Percentiles rank a stretch among this genome's conserved stretches.
phyloP scores from a whole-genome alignment of 2,329 filamentous ascomycete genomes.

The Hirsutella thompsonii region DNA sequence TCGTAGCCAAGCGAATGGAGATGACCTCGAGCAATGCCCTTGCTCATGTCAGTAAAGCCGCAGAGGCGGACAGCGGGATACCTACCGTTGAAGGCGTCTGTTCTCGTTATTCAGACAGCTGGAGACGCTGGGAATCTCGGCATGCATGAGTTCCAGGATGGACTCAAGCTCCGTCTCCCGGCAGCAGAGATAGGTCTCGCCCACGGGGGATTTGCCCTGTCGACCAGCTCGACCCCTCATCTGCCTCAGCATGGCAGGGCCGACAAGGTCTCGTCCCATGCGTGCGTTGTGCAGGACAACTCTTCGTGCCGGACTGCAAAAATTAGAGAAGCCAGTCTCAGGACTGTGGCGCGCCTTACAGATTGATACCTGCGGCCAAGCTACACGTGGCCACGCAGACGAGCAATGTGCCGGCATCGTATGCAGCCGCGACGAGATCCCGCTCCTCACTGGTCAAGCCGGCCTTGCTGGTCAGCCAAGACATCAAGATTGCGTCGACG shows the following conservation, averaged over 20 bases:
- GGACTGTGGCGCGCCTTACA: constrained; percentile 22
- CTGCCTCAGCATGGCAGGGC: constrained; percentile 66
- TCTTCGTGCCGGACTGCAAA: constrained; percentile 43
- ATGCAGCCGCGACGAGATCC: constrained; percentile 57
- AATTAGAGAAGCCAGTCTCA: constrained; percentile 5
- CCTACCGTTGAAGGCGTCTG: constrained; percentile 51
- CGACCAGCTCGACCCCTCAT: constrained; percentile 69
- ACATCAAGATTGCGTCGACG: not conserved
- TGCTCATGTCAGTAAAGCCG: not conserved
- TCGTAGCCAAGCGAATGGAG: constrained; percentile 53
- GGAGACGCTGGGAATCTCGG: constrained; percentile 55
- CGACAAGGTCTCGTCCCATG: constrained; percentile 67
- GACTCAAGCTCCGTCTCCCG: constrained; percentile 54
- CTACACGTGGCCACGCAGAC: constrained; percentile 68
- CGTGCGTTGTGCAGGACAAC: constrained; percentile 65
- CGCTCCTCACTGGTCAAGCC: constrained; percentile 65
- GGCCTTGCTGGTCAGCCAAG: constrained; percentile 27
- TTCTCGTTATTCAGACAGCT: constrained; percentile 59
- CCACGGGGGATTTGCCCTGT: constrained; percentile 66
- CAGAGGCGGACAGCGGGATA: not conserved
- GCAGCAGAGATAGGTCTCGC: constrained; percentile 68
- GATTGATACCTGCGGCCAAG: constrained; percentile 71
- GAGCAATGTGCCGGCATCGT: constrained; percentile 54
- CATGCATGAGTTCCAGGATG: constrained; percentile 57
- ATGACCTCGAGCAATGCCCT: constrained; percentile 63